A percentile compares a stretch with the other conserved stretches of the same genome.
phyloP scores from a whole-genome alignment of 1,139 yeast genomes.

The Hansenula anomala region DNA sequence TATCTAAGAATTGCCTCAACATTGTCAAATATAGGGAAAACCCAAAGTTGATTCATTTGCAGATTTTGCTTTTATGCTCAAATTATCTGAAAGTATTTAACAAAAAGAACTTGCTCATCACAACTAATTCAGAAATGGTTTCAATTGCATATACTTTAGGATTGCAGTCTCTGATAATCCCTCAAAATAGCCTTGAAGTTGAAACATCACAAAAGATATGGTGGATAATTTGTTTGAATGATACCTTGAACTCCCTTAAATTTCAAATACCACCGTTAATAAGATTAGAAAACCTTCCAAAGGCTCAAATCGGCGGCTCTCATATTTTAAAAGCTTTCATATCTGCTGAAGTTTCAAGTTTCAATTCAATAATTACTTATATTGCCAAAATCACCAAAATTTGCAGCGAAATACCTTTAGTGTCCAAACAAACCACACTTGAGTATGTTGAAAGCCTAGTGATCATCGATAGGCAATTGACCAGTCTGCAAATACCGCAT shows the following conservation, averaged over 20 bases:
- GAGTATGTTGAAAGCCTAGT: slow-evolving; percentile 6
- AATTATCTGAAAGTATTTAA: slow-evolving; percentile 11
- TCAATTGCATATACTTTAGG: slow-evolving; percentile 18
- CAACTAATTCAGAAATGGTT: slow-evolving; percentile 17
- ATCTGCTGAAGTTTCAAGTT: slow-evolving; percentile 16
- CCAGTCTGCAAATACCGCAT: slow-evolving; percentile 12
- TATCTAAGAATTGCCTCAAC: slow-evolving; percentile 13
- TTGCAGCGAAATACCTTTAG: slow-evolving; percentile 11
- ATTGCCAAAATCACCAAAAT: slow-evolving; percentile 17
- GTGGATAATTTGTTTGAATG: slow-evolving; percentile 19
- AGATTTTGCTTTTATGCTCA: slow-evolving; percentile 13
- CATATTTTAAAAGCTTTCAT: slow-evolving; percentile 19
- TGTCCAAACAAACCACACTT: background rate
- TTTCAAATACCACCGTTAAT: slow-evolving; percentile 13
- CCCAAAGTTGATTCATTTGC: slow-evolving; percentile 14
- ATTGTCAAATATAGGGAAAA: slow-evolving; percentile 14
- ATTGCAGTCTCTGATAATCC: slow-evolving; percentile 14
- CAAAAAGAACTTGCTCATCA: slow-evolving; percentile 12
- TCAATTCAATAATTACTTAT: slow-evolving; percentile 15
- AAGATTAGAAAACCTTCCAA: slow-evolving; percentile 10
- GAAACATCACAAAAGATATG: slow-evolving; percentile 14
- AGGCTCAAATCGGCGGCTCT: slow-evolving; percentile 8
- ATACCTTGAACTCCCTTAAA: slow-evolving; percentile 14
- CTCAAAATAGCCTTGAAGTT: slow-evolving; percentile 16
- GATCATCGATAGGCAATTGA: slow-evolving; percentile 16